Percentiles rank a stretch among this genome's conserved stretches.
Evolutionary conservation across 176 grass and related monocot species (phyloP).

Genomic region (Eleusine indica): DNA sequence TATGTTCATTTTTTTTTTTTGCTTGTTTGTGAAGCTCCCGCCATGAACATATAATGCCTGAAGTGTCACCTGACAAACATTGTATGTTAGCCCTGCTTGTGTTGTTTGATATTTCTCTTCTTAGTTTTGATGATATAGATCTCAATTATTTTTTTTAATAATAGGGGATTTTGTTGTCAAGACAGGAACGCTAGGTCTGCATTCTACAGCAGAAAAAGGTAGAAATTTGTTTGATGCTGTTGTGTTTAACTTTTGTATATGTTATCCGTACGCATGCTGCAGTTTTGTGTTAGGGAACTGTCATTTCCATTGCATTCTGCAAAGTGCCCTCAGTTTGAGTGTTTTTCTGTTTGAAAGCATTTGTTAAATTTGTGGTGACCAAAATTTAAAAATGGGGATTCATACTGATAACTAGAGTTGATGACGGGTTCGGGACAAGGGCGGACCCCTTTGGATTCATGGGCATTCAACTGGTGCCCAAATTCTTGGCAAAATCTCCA

Average conservation of each 20-base stretch:
- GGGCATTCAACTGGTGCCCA: no score
- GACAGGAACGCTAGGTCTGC: background rate
- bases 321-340: background rate
- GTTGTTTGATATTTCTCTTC: background rate
- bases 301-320: background rate
- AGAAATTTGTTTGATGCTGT: background rate
- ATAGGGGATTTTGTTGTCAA: background rate
- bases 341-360: background rate
- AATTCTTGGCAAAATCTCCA: no score
- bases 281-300: background rate
- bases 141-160: background rate
- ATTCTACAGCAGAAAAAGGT: slow-evolving; percentile 17
- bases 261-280: background rate
- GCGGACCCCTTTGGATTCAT: no score
- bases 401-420: background rate
- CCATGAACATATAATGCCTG: background rate
- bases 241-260: background rate
- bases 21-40: slow-evolving; percentile 9
- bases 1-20: background rate
- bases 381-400: background rate
- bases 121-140: background rate
- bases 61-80: background rate
- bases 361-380: background rate
- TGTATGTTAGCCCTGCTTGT: background rate
- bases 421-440: no score